phyloP scores from a whole-genome alignment of 768 basidiomycete species.

The Lactifluus subvellereus region DNA sequence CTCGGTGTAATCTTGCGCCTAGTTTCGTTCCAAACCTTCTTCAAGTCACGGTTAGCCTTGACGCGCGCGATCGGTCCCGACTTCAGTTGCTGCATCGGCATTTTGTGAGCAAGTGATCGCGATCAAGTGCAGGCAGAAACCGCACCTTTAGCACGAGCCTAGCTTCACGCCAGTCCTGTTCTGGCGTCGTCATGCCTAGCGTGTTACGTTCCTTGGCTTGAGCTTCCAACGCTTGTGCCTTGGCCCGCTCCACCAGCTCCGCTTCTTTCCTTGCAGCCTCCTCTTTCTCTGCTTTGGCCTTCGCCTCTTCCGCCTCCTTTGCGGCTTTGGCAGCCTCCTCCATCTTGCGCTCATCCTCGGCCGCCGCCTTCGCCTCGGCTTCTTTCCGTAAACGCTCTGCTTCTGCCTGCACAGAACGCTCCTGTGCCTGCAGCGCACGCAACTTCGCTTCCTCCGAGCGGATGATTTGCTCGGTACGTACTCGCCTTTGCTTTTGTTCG shows the following conservation, averaged over 20 bases:
- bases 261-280: slow-evolving; percentile 32
- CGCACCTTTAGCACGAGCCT: slow-evolving; percentile 50
- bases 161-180: slow-evolving; percentile 61
- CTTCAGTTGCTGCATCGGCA: slow-evolving; percentile 51
- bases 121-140: not conserved
- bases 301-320: slow-evolving; percentile 26
- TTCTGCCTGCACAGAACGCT: slow-evolving; percentile 45
- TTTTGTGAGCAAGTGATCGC: slow-evolving; percentile 22
- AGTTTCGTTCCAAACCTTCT: slow-evolving; percentile 56
- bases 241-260: slow-evolving; percentile 31
- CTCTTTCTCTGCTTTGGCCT: slow-evolving; percentile 31
- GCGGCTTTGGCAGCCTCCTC: slow-evolving; percentile 27
- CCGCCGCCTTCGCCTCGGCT: slow-evolving; percentile 28
- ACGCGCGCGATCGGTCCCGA: slow-evolving; percentile 54
- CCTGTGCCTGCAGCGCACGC: slow-evolving; percentile 47
- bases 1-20: slow-evolving; percentile 81
- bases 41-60: slow-evolving; percentile 50
- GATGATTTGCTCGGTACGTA: slow-evolving; percentile 58
- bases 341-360: slow-evolving; percentile 28
- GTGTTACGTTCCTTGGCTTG: slow-evolving; percentile 37
- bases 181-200: slow-evolving; percentile 48
- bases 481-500: slow-evolving; percentile 42
- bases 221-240: slow-evolving; percentile 34
- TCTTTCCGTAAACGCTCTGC: slow-evolving; percentile 40
- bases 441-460: slow-evolving; percentile 57